Base-by-base conservation (phyloP, 805 yeast species). In the Osmozyma mogii region DNA sequence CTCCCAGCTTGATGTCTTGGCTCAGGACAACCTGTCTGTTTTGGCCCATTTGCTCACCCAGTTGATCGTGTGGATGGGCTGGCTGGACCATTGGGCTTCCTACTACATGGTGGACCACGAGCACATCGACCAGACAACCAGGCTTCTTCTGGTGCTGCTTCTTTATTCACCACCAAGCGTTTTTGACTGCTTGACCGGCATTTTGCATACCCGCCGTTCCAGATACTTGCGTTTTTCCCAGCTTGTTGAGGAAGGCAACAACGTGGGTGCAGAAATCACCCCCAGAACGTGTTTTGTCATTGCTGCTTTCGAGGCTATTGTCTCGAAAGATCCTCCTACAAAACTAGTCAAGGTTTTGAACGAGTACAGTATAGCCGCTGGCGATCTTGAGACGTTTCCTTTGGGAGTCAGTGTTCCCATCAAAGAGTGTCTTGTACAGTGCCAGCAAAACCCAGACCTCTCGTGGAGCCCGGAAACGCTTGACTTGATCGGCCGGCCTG, bases 341-440 rank as follows among this genome's bases (percentile, higher is more conserved):
- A 75, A 76, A 34, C 65, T 84, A 15, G 69, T 83, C 1, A 75
- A 70, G 35, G 54, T 78, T 45, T 68, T 84, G 68, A 69, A 69
- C 7, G 78, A 73, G 19, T 68, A 70, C 36, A 70, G 68, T 4
- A 66, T 84, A 12, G 59, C 65, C 1, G 45, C 58, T 12, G 51
- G 56, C 4, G 75, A 69, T 27, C 50, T 85, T 5, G 83, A 81
- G 23, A 70, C 85, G 0, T 81, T 68, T 41, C 95, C 95, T 0
- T 54, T 75, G 3, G 95, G 95, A 0, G 61, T 87, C 1, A 54
- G 69, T 18, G 52, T 81, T 4, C 84, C 94, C 1, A 52, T 88
- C 27, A 72, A 72, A 37, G 85, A 76, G 35, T 69, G 76, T 1
- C 53, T 81, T 11, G 61, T 66, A 43, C 47, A 49, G 28, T 68